Evolutionary conservation across 2,329 filamentous ascomycete species (phyloP).

Genomic region (Aspergillus texensis): DNA sequence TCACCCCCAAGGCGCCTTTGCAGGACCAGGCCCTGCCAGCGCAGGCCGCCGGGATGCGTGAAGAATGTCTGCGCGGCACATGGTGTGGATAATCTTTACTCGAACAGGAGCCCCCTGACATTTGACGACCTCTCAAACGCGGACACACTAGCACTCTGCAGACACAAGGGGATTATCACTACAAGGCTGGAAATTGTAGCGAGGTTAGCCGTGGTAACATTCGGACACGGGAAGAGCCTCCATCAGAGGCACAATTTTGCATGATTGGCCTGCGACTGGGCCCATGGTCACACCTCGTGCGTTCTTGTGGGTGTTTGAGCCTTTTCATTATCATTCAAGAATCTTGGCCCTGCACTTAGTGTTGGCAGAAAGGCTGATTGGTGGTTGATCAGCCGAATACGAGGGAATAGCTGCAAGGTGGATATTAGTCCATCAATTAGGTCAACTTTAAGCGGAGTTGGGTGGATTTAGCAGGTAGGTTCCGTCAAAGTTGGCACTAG

Average conservation of each 20-base stretch:
- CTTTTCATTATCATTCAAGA: background rate
- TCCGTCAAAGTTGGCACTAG: background rate
- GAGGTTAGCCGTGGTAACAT: background rate
- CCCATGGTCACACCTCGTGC: background rate
- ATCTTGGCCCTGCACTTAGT: background rate
- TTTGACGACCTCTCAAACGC: background rate
- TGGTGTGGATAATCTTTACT: conserved; percentile 1
- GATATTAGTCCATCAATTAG: background rate
- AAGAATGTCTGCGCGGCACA: background rate
- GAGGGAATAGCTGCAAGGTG: conserved; percentile 2
- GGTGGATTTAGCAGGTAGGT: background rate
- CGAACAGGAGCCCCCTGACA: background rate
- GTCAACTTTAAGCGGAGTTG: background rate
- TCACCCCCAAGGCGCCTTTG: background rate
- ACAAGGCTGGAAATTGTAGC: background rate
- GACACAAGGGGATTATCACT: background rate
- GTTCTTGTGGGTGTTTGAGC: background rate
- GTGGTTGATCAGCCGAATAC: conserved; percentile 7
- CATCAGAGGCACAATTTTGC: background rate
- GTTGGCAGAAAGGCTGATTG: background rate
- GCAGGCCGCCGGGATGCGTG: background rate
- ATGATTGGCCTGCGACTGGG: background rate
- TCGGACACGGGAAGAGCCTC: background rate
- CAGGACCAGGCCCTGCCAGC: background rate
- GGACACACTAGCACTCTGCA: background rate